phyloP scores from a whole-genome alignment of 148 eudicot genomes.

The Vaccinium vitisidaea region DNA sequence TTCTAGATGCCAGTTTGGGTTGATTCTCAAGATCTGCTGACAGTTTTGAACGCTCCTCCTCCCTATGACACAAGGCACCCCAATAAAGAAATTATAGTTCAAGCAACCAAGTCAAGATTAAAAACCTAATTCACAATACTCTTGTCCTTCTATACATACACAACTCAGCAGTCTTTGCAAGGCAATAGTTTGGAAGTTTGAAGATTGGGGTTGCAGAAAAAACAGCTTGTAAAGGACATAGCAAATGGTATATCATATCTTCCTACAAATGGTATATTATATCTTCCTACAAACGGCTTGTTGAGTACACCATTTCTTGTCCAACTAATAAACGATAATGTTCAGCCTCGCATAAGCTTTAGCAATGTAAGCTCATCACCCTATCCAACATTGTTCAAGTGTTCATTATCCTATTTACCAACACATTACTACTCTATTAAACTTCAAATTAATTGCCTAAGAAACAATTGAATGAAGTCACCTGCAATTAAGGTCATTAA shows the following conservation, averaged over 20 bases:
- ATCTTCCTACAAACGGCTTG: background rate
- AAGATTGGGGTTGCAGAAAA: background rate
- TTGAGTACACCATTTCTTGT: background rate
- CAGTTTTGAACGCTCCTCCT: constrained; percentile 47
- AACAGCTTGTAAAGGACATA: background rate
- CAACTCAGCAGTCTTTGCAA: background rate
- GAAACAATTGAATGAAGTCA: background rate
- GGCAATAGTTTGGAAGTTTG: constrained; percentile 1
- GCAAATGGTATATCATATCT: background rate
- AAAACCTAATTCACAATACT: background rate
- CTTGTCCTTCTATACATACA: background rate
- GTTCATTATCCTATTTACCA: background rate
- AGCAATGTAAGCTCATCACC: background rate
- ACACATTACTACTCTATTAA: background rate
- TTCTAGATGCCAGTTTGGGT: constrained; percentile 53
- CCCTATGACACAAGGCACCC: constrained; percentile 35
- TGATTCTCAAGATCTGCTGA: constrained; percentile 44
- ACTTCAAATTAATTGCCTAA: background rate
- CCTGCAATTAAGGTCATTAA: background rate
- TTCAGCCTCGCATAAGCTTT: background rate
- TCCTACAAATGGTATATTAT: background rate
- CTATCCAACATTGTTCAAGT: background rate
- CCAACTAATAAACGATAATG: background rate
- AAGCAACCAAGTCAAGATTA: background rate
- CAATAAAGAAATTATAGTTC: background rate